Percentiles rank a stretch among this genome's conserved stretches.
These are phyloP conservation scores for Ilex asprella DNA, from an alignment of 257 asterid genomes.

Conservation along the genomic window DNA sequence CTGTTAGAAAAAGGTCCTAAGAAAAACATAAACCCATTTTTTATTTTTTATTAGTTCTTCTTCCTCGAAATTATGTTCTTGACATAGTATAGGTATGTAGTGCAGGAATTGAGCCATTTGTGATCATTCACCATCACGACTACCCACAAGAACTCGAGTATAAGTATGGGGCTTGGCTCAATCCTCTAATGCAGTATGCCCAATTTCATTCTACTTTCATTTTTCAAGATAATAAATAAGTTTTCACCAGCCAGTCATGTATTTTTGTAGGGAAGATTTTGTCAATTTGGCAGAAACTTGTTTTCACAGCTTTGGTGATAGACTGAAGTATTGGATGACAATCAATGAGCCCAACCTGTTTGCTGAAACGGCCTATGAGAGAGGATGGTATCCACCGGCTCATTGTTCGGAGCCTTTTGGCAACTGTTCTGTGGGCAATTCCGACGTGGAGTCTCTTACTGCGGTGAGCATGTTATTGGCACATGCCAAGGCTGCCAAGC, in stretches of 20 bases:
- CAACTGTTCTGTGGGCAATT: constrained; percentile 53
- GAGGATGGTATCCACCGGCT: constrained; percentile 46
- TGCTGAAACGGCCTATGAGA: constrained; percentile 38
- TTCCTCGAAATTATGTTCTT: too few species aligned
- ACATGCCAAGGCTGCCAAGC: constrained; percentile 66
- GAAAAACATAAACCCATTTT: too few species aligned
- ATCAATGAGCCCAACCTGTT: constrained; percentile 60
- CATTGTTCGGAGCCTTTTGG: constrained; percentile 79
- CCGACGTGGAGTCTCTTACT: constrained; percentile 67
- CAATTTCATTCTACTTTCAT: not conserved
- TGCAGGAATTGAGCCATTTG: constrained; percentile 68
- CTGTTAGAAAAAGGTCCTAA: constrained; percentile 43
- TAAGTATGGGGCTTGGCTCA: constrained; percentile 64
- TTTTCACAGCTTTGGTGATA: constrained; percentile 49
- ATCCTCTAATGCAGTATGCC: constrained; percentile 70
- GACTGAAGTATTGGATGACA: constrained; percentile 62
- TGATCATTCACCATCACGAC: constrained; percentile 65
- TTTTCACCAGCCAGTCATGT: not conserved
- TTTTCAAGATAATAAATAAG: too few species aligned
- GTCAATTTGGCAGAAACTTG: constrained; percentile 50
- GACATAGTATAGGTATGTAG: too few species aligned
- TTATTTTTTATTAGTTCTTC: too few species aligned
- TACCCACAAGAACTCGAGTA: constrained; percentile 72
- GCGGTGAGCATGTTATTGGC: constrained; percentile 52
- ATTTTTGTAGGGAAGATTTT: constrained; percentile 52